phyloP scores from a whole-genome alignment of 352 stramenopile species.

The Globisporangium alternatum region DNA sequence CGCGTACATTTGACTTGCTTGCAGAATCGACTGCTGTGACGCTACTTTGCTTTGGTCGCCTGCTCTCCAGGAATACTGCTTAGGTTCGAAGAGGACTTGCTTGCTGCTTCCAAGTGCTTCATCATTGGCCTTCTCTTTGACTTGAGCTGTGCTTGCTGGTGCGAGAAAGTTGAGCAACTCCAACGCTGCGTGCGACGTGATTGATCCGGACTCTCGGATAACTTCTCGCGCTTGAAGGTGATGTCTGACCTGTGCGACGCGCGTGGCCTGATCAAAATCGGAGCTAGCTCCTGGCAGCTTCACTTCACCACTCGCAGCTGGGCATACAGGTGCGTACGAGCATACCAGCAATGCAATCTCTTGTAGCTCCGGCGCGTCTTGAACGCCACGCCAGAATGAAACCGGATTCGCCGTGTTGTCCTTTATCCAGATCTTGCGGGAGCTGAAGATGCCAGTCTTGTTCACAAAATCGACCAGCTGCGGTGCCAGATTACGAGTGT shows the following conservation, averaged over 20 bases:
- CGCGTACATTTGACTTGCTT: slow-evolving; percentile 8
- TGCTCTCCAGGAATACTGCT: slow-evolving; percentile 6
- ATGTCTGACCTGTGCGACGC: slow-evolving; percentile 14
- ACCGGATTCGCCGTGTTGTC: slow-evolving; percentile 1
- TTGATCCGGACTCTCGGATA: background rate
- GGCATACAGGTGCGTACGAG: slow-evolving; percentile 11
- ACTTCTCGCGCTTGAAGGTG: slow-evolving; percentile 1
- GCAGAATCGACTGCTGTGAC: background rate
- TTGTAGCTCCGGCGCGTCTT: slow-evolving; percentile 12
- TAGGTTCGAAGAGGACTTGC: background rate
- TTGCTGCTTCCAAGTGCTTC: background rate
- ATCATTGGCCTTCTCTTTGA: background rate
- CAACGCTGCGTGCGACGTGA: background rate
- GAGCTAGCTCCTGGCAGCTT: background rate
- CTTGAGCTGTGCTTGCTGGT: background rate
- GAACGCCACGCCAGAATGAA: slow-evolving; percentile 15
- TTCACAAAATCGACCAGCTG: slow-evolving; percentile 13
- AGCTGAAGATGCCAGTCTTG: slow-evolving; percentile 3
- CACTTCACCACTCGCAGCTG: background rate
- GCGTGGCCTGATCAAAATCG: slow-evolving; percentile 2
- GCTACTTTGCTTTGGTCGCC: background rate
- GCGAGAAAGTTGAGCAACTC: slow-evolving; percentile 12
- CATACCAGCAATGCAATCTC: slow-evolving; percentile 16
- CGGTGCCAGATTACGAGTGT: background rate
- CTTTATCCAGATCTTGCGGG: background rate